These are phyloP conservation scores for Eleusine coracana DNA, from an alignment of 176 grass and related monocot genomes.

Conservation along the genomic window DNA sequence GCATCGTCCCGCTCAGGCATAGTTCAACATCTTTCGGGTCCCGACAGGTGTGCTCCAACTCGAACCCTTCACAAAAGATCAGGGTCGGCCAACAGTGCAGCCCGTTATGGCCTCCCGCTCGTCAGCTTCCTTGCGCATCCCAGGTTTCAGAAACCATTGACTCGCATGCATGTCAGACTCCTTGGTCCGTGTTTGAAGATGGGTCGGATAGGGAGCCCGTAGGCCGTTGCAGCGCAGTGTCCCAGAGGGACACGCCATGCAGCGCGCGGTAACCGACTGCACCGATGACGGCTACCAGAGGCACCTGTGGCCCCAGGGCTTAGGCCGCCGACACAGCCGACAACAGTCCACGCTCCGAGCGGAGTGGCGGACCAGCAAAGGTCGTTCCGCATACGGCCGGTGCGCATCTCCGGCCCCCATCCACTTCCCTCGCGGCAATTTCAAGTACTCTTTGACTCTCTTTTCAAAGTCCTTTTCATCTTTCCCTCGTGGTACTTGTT, in stretches of 20 bases:
- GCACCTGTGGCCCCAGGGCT: neutral
- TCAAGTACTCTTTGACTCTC: conserved; percentile 90
- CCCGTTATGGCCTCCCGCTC: no score
- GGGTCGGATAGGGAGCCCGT: no score
- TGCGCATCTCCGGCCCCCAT: conserved; percentile 67
- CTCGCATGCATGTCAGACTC: no score
- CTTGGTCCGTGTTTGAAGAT: no score
- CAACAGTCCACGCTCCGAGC: neutral
- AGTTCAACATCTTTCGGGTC: conserved; percentile 81
- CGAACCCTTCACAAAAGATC: conserved; percentile 78
- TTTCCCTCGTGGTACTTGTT: conserved; percentile 78
- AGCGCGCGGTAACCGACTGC: neutral
- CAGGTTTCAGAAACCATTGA: no score
- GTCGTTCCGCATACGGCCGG: conserved; percentile 34
- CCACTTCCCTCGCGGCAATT: conserved; percentile 81
- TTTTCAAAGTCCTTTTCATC: conserved; percentile 92
- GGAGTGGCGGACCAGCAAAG: neutral
- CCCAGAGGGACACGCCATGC: no score
- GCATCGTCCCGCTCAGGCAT: conserved; percentile 65
- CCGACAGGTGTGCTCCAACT: conserved; percentile 77
- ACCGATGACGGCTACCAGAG: neutral
- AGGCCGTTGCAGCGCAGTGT: no score
- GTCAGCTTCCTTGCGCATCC: no score
- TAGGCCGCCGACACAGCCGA: neutral
- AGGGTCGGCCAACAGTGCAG: conserved; percentile 49